Evolutionary conservation across 495 filamentous ascomycete genomes (phyloP).

Genomic region (Podospora australis): DNA sequence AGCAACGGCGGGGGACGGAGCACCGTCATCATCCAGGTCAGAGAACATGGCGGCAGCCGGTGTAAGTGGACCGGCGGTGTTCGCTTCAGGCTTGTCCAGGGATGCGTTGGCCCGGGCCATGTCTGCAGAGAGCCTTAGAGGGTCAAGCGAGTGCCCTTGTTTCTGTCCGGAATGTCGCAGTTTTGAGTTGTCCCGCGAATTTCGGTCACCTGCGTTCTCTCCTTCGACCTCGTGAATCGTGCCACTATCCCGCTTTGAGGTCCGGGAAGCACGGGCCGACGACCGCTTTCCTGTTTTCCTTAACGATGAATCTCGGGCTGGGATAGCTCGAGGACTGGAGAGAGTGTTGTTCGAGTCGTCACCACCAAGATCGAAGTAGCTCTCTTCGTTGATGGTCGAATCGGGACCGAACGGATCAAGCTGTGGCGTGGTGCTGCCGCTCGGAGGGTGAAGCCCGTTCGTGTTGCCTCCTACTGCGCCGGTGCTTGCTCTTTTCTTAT

Average conservation of each 20-base stretch:
- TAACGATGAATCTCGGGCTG: slow-evolving; percentile 61
- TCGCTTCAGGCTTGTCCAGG: slow-evolving; percentile 15
- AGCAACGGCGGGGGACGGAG: slow-evolving; percentile 61
- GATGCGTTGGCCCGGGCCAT: slow-evolving; percentile 14
- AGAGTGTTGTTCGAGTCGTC: slow-evolving; percentile 5
- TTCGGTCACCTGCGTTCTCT: slow-evolving; percentile 10
- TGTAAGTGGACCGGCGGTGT: slow-evolving; percentile 17
- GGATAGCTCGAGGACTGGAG: slow-evolving; percentile 45
- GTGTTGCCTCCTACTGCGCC: slow-evolving; percentile 30
- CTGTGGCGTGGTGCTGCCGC: slow-evolving; percentile 23
- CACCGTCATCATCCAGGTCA: slow-evolving; percentile 50
- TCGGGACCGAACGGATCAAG: slow-evolving; percentile 45
- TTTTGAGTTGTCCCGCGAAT: slow-evolving; percentile 9
- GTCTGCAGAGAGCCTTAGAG: slow-evolving; percentile 20
- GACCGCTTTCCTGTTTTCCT: slow-evolving; percentile 48
- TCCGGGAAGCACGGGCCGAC: slow-evolving; percentile 32
- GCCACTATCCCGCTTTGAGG: slow-evolving; percentile 36
- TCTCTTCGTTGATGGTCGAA: slow-evolving; percentile 48
- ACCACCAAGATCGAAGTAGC: slow-evolving; percentile 20
- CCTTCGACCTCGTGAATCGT: slow-evolving; percentile 35
- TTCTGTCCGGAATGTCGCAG: slow-evolving; percentile 18
- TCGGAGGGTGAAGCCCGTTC: slow-evolving; percentile 18
- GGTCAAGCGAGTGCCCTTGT: slow-evolving; percentile 18
- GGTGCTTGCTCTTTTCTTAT: slow-evolving; percentile 42
- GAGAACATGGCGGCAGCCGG: slow-evolving; percentile 22